Evolutionary conservation across 2,329 filamentous ascomycete species (phyloP).

Genomic region (Capronia epimyces): DNA sequence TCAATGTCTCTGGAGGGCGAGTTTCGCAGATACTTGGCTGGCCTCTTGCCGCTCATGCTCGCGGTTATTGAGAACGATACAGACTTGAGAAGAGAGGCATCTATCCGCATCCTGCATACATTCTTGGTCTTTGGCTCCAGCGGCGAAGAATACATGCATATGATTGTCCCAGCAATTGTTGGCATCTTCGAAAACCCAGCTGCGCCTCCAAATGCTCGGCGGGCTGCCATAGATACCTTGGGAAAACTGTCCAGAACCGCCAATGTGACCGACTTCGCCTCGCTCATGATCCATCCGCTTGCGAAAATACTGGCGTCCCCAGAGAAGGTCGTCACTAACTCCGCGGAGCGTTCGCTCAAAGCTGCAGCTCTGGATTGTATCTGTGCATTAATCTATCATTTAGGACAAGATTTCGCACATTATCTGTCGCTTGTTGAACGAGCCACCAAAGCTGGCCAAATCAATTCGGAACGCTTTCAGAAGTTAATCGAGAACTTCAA

Average conservation of each 20-base stretch:
- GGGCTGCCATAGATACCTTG: constrained; percentile 87
- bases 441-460: constrained; percentile 68
- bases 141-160: constrained; percentile 97
- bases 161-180: constrained; percentile 94
- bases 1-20: constrained; percentile 91
- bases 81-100: constrained; percentile 68
- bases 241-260: constrained; percentile 92
- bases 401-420: constrained; percentile 90
- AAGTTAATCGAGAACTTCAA: constrained; percentile 87
- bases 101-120: constrained; percentile 85
- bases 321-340: constrained; percentile 51
- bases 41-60: constrained; percentile 86
- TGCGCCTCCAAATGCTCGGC: constrained; percentile 72
- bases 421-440: constrained; percentile 94
- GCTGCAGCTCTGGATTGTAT: constrained; percentile 85
- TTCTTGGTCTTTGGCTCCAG: constrained; percentile 95
- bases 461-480: constrained; percentile 86
- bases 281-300: constrained; percentile 91
- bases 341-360: constrained; percentile 65
- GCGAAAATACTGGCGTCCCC: constrained; percentile 56
- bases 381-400: constrained; percentile 89
- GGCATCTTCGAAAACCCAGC: constrained; percentile 85
- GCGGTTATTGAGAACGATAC: constrained; percentile 83
- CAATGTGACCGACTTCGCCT: constrained; percentile 93
- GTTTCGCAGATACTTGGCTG: constrained; percentile 92